Conservation (phyloP, 2,329 filamentous ascomycete genomes). For the Aspergillus pseudotamarii region DNA sequence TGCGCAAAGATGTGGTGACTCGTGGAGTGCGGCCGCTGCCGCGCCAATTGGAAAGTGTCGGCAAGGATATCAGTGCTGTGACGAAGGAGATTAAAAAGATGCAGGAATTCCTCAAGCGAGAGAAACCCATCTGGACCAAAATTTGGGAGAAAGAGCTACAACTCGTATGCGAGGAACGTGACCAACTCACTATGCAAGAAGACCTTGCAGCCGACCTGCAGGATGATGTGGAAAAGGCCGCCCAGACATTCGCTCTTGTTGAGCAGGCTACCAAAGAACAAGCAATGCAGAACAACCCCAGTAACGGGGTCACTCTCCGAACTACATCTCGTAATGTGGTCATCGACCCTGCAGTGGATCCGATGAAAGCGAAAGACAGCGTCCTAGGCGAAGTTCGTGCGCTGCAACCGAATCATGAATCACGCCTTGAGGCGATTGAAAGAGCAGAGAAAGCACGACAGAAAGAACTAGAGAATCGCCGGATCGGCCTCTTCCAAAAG, state of each 20-base stretch:
- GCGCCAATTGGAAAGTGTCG: constrained; percentile 83
- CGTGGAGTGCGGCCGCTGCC: constrained; percentile 90
- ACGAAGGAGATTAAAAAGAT: constrained; percentile 89
- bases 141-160: constrained; percentile 99
- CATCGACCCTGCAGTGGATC: constrained; percentile 64
- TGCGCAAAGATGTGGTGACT: constrained; percentile 93
- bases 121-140: constrained; percentile 98
- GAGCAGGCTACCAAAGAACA: constrained; percentile 99
- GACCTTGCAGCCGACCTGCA: constrained; percentile 89
- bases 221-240: constrained; percentile 92
- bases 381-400: constrained; percentile 92
- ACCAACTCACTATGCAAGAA: constrained; percentile 94
- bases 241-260: constrained; percentile 89
- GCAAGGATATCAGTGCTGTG: constrained; percentile 81
- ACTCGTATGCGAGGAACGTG: constrained; percentile 91
- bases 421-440: constrained; percentile 91
- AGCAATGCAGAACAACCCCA: constrained; percentile 64
- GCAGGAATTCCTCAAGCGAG: constrained; percentile 85
- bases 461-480: constrained; percentile 79
- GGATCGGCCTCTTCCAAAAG: constrained; percentile 75
- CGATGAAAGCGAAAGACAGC: constrained; percentile 81
- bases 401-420: constrained; percentile 90
- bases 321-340: constrained; percentile 56
- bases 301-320: constrained; percentile 46
- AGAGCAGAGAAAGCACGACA: constrained; percentile 90